Conservation (phyloP, 805 yeast species). For the Candida insectalens region DNA sequence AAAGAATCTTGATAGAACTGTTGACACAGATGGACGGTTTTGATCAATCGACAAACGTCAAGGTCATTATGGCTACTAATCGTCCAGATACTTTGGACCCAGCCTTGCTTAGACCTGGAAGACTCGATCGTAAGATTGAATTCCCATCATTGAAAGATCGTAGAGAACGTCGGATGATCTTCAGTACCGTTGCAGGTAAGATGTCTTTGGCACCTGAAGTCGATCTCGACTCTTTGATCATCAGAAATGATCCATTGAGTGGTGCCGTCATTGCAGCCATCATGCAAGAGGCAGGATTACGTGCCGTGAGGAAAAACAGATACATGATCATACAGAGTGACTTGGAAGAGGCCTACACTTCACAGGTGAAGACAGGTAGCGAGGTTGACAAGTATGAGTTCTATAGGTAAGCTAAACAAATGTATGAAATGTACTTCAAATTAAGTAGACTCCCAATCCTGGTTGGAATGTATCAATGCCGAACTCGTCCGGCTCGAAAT, state of each 20-base stretch:
- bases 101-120: slow-evolving; percentile 95
- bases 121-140: slow-evolving; percentile 96
- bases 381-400: slow-evolving; percentile 97
- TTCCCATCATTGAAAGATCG: slow-evolving; percentile 94
- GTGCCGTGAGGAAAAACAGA: slow-evolving; percentile 97
- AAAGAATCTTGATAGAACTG: slow-evolving; percentile 90
- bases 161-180: slow-evolving; percentile 94
- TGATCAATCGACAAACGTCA: slow-evolving; percentile 90
- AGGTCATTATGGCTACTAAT: slow-evolving; percentile 98
- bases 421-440: slow-evolving; percentile 4
- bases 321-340: slow-evolving; percentile 94
- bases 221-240: slow-evolving; percentile 87
- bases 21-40: slow-evolving; percentile 99
- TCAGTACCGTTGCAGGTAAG: slow-evolving; percentile 90
- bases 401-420: slow-evolving; percentile 51
- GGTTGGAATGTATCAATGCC: slow-evolving; percentile 38
- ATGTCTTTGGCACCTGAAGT: slow-evolving; percentile 98
- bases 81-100: slow-evolving; percentile 99
- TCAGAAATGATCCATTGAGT: slow-evolving; percentile 92
- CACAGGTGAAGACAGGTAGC: slow-evolving; percentile 91
- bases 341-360: slow-evolving; percentile 93
- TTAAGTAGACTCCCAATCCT: slow-evolving; percentile 50
- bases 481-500: slow-evolving; percentile 42
- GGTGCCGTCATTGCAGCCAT: slow-evolving; percentile 98
- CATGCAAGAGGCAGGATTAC: slow-evolving; percentile 99